Percentiles rank a stretch among this genome's conserved stretches.
phyloP scores from a whole-genome alignment of 495 filamentous ascomycete species.

The Hypoxylon lienhwacheense region DNA sequence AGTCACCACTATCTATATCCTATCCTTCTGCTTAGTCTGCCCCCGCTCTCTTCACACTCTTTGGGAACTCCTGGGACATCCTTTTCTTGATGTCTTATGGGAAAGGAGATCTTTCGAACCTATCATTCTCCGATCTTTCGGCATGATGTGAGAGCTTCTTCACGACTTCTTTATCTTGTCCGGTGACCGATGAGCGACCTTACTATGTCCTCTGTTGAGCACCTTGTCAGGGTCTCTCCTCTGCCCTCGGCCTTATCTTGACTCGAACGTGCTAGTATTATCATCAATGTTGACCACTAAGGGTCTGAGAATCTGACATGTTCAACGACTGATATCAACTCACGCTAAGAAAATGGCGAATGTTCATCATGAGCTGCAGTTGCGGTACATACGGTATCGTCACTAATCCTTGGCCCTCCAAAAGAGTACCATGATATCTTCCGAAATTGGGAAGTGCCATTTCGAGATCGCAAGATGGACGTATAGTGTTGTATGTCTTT shows the following conservation, averaged over 20 bases:
- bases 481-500: conserved; percentile 28
- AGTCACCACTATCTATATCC: too few relatives aligned
- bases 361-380: conserved; percentile 14
- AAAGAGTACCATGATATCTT: conserved; percentile 26
- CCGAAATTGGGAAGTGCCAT: conserved; percentile 35
- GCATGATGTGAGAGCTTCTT: background rate
- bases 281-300: too few relatives aligned
- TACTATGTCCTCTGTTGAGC: conserved; percentile 4
- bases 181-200: background rate
- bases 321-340: conserved; percentile 2
- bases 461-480: conserved; percentile 22
- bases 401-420: conserved; percentile 20
- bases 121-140: too few relatives aligned
- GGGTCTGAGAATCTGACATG: too few relatives aligned
- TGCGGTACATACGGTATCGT: conserved; percentile 26
- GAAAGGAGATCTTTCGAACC: too few relatives aligned
- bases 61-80: too few relatives aligned
- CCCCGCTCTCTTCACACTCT: too few relatives aligned
- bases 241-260: too few relatives aligned
- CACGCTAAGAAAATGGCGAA: conserved; percentile 21
- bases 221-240: background rate
- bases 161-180: background rate
- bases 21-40: conserved; percentile 14
- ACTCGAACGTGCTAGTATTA: too few relatives aligned
- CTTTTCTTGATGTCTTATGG: too few relatives aligned